Evolutionary conservation across 257 asterid species (phyloP), one percentile per base, ranked within the genome.

Genomic region (Solanum ahanhuiri): DNA sequence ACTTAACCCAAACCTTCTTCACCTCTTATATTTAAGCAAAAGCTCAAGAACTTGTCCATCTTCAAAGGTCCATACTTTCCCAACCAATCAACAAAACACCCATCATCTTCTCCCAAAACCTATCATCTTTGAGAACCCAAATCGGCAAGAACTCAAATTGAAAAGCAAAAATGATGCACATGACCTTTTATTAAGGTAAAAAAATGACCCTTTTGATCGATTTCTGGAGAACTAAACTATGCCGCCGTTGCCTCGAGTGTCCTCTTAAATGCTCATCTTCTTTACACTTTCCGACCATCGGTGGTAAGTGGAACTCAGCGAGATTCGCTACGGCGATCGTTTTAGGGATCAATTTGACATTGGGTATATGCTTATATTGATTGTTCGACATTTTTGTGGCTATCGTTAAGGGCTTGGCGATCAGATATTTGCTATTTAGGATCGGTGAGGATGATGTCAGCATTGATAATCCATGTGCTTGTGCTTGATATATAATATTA

Each of bases 131-230:
- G 54, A 45, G 18, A 45, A 45, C 54, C 54, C 18, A 45, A 4
- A 45, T 12, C 15, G 6, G 54, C 54, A 43, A 43, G 17, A 43
- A 12, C 82, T 18, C 60, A 30, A 22, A 86, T 17, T 2, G 12
- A 11, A n/a, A 23, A n/a, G 63, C 15, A 66, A 43, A 87, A 95
- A 96, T 96, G 98, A 96, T 96, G 99, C 98, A 96, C 91, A 96
- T 96, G 98, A 96, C 98, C 4, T 95, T 96, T 67, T 96, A 96
- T 88, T 96, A 98, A 98, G 98, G 99, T 23, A 90, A 66, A 76
- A 89, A 81, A 0, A 97, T 92, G 1, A 95, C 98, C n/a, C 89
- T 96, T 70, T 93, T 96, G 85, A 93, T 95, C 89, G 96, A 96
- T 92, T 95, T 91, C 8, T 97, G 99, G 98, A 87, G 72, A 77